These are phyloP conservation scores for Pleurotus eryngii DNA, from an alignment of 768 basidiomycete genomes.

Conservation along the genomic window DNA sequence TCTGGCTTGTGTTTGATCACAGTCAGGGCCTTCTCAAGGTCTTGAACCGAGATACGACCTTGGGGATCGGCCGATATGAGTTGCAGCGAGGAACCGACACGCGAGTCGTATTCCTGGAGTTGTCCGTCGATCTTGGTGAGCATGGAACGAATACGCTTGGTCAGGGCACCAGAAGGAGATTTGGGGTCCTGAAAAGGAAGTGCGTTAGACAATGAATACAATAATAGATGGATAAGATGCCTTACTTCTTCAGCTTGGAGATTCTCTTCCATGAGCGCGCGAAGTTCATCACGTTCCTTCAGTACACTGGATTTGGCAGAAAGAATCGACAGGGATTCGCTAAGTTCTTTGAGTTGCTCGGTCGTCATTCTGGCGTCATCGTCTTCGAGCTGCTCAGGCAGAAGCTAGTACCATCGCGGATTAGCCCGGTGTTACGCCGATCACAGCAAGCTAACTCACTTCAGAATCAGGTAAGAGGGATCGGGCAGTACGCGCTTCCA, in stretches of 20 bases:
- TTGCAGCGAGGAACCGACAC: slow-evolving; percentile 81
- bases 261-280: slow-evolving; percentile 92
- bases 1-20: slow-evolving; percentile 94
- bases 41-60: slow-evolving; percentile 85
- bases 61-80: slow-evolving; percentile 83
- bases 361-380: slow-evolving; percentile 94
- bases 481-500: slow-evolving; percentile 75
- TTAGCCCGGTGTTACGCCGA: too few relatives aligned
- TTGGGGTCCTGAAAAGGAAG: slow-evolving; percentile 55
- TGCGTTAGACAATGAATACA: slow-evolving; percentile 5
- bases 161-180: slow-evolving; percentile 81
- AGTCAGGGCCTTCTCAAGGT: slow-evolving; percentile 85
- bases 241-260: slow-evolving; percentile 80
- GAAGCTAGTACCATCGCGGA: slow-evolving; percentile 40
- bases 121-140: slow-evolving; percentile 93
- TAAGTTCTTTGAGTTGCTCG: slow-evolving; percentile 92
- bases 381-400: slow-evolving; percentile 54
- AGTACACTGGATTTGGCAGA: slow-evolving; percentile 93
- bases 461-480: slow-evolving; percentile 87
- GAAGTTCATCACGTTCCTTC: slow-evolving; percentile 92
- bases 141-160: slow-evolving; percentile 94
- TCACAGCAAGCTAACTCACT: slow-evolving; percentile 36
- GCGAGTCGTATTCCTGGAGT: slow-evolving; percentile 86
- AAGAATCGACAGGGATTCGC: slow-evolving; percentile 85
- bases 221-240: slow-evolving; percentile 1